These are phyloP conservation scores for Calonectria pseudoturangicola DNA, from an alignment of 2,329 filamentous ascomycete species.

Conservation along the genomic window DNA sequence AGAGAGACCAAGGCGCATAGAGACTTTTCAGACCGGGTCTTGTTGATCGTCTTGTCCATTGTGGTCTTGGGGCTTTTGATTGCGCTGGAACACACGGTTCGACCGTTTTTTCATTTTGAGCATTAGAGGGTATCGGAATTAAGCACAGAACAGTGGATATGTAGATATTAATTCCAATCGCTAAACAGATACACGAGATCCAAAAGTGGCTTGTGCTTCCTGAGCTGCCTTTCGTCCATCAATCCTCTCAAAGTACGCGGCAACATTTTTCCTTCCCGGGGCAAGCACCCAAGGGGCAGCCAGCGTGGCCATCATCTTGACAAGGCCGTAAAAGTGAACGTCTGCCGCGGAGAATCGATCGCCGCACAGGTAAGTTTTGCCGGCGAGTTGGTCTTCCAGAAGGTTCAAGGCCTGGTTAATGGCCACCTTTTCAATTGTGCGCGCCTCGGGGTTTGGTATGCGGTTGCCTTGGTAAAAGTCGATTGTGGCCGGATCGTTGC, in stretches of 20 bases:
- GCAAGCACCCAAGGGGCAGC: background rate
- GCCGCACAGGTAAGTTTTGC: slow-evolving; percentile 10
- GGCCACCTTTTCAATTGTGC: background rate
- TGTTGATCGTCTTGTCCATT: background rate
- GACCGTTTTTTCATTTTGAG: too few species aligned
- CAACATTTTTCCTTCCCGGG: slow-evolving; percentile 1
- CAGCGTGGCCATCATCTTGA: background rate
- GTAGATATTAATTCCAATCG: background rate
- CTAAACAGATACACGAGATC: background rate
- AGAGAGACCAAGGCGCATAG: background rate
- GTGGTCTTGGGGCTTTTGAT: background rate
- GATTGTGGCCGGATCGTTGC: slow-evolving; percentile 8
- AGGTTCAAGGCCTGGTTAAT: slow-evolving; percentile 19
- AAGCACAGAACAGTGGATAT: too few species aligned
- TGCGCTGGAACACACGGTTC: background rate
- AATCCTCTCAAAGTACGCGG: slow-evolving; percentile 1
- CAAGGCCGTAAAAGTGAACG: slow-evolving; percentile 2
- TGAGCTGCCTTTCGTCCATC: background rate
- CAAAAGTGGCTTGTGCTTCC: background rate
- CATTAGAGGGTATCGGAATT: background rate
- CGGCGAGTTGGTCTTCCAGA: slow-evolving; percentile 3
- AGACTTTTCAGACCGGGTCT: background rate
- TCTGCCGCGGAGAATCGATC: slow-evolving; percentile 1
- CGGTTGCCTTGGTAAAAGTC: slow-evolving; percentile 22
- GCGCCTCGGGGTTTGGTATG: background rate